Conservation (phyloP, 1,284 basidiomycete species). For the Laetiporus sulphureus region DNA sequence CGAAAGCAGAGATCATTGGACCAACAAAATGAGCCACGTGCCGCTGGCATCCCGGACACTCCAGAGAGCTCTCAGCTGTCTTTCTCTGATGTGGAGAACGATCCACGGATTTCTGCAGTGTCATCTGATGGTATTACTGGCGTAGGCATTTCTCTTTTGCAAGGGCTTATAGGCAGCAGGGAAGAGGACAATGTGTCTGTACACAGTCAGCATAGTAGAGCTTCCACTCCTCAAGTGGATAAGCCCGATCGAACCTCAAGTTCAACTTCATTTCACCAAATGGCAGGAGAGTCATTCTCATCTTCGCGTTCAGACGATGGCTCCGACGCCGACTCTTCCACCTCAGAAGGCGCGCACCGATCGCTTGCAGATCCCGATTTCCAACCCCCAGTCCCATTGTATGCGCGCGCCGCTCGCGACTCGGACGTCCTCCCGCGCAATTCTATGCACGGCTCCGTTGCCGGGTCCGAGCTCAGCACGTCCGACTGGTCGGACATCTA, state of each 20-base stretch:
- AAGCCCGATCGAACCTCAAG: too few relatives aligned
- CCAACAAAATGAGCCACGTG: too few relatives aligned
- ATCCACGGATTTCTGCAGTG: slow-evolving; percentile 26
- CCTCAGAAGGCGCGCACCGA: slow-evolving; percentile 3
- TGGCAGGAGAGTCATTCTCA: too few relatives aligned
- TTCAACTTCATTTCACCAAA: too few relatives aligned
- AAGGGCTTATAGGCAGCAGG: slow-evolving; percentile 34
- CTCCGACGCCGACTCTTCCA: slow-evolving; percentile 6
- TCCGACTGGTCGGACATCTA: slow-evolving; percentile 66
- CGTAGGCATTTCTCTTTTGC: slow-evolving; percentile 62
- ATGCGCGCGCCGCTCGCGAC: slow-evolving; percentile 5
- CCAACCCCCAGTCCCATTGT: slow-evolving; percentile 4
- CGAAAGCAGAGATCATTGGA: slow-evolving; percentile 1
- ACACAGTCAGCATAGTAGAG: slow-evolving; percentile 2
- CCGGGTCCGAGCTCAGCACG: slow-evolving; percentile 28
- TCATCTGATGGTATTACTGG: slow-evolving; percentile 54
- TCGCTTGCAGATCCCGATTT: slow-evolving; percentile 3
- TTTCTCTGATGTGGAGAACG: slow-evolving; percentile 19
- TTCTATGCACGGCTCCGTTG: slow-evolving; percentile 12
- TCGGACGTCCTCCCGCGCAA: slow-evolving; percentile 8
- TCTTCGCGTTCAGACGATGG: too few relatives aligned
- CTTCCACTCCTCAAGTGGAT: slow-evolving; percentile 2
- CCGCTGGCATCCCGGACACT: too few relatives aligned
- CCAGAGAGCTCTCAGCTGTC: too few relatives aligned
- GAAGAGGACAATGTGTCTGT: slow-evolving; percentile 24